Conservation (phyloP, 2,329 filamentous ascomycete genomes). For the Camillea tinctor region DNA sequence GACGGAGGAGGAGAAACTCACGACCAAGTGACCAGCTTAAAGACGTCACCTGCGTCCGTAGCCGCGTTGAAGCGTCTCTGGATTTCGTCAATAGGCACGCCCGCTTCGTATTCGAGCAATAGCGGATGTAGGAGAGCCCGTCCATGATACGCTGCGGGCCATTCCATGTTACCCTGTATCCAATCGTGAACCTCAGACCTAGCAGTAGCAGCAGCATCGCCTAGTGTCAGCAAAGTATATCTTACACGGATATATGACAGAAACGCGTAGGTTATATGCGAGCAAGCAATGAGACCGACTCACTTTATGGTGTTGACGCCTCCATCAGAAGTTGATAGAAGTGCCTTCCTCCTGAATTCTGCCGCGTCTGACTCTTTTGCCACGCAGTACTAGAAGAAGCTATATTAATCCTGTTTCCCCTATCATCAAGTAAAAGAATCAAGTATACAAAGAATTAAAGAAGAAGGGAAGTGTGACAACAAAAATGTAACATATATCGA, state of each 20-base stretch:
- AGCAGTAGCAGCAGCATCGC: not conserved
- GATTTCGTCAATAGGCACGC: slow-evolving; percentile 30
- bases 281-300: slow-evolving; percentile 14
- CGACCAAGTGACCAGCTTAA: slow-evolving; percentile 34
- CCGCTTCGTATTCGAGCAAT: slow-evolving; percentile 24
- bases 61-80: slow-evolving; percentile 21
- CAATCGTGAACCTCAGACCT: slow-evolving; percentile 34
- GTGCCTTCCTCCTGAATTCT: slow-evolving; percentile 30
- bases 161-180: slow-evolving; percentile 27
- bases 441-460: not conserved
- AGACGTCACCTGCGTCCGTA: slow-evolving; percentile 25
- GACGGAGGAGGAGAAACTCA: slow-evolving; percentile 20
- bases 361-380: slow-evolving; percentile 35
- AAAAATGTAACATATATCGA: not conserved
- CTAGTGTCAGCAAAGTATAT: no score
- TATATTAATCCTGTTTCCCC: not conserved
- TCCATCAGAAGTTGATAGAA: slow-evolving; percentile 34
- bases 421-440: not conserved
- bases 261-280: not conserved
- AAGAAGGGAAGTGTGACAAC: no score
- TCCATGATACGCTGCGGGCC: slow-evolving; percentile 32
- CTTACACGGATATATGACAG: not conserved
- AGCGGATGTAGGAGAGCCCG: slow-evolving; percentile 30
- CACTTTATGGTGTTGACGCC: slow-evolving; percentile 36
- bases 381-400: slow-evolving; percentile 32